Base-by-base conservation (phyloP, 2,329 filamentous ascomycete species). In the Dactylellina parvicollis region DNA sequence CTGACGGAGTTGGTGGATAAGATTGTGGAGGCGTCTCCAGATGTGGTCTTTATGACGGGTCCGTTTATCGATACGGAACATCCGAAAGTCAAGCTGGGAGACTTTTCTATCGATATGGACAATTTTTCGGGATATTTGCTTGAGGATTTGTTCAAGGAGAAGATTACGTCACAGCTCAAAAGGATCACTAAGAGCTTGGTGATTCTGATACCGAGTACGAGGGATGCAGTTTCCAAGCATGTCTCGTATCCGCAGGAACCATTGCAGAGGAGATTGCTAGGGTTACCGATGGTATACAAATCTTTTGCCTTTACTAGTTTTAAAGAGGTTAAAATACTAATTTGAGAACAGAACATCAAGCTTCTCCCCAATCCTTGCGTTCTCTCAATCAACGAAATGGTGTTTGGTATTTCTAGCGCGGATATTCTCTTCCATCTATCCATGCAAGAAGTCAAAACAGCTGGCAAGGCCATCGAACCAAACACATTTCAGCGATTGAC, bases 21-120 rank as follows among this genome's bases (percentile, higher is more conserved):
- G 77, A 92, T 93, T 7, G 88, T 88, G 14, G 88, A 92, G 75
- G 86, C 85, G 20, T 89, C 87, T 75, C 90, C 89, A 9, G 95
- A 99, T 79, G 87, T 87, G 2, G 82, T 99, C 26, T 85, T 98
- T 44, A 84, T 99, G 7, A 84, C 87, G 2, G 95, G 95, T 0
- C 95, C 95, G 0, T 97, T 99, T 80, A 85, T 99, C 76, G 95
- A 98, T 79, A 85, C 90, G 34, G 92, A 97, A 77, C 95, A 99
- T 79, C 94, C 95, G 0, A 84, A 96, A 24, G 86, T 99, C 60
- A 91, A 92, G 22, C 86, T 87, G 14, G 89, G 92, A 75, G 90
- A 94, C 81, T 89, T 94, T 79, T 87, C 94, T 78, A 84, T 92
- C 69, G 89, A 90, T 38, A 86, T 89, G 22, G 86, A 89, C 55